Evolutionary conservation across 306 rosid genomes (phyloP).

Genomic region (Cucurbita argyrosperma): DNA sequence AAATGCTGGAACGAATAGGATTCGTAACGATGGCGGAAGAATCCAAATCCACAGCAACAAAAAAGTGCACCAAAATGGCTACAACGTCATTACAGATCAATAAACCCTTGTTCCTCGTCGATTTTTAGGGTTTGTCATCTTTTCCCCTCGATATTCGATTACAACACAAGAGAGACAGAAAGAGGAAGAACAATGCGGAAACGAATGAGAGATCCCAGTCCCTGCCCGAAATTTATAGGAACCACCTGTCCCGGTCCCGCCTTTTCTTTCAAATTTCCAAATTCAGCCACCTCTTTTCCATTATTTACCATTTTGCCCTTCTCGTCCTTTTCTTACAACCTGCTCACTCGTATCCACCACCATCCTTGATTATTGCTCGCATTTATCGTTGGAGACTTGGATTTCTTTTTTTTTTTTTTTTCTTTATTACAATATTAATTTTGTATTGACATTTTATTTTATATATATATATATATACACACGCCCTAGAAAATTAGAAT

Average conservation of each 20-base stretch:
- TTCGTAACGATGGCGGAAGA: neutral
- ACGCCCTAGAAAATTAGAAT: too few relatives aligned
- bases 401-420: neutral
- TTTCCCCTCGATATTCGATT: neutral
- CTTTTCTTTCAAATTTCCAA: neutral
- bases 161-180: neutral
- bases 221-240: neutral
- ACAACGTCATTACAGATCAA: neutral
- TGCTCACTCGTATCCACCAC: neutral
- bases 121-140: neutral
- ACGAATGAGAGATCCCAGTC: neutral
- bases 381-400: neutral
- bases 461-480: too few relatives aligned
- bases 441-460: too few relatives aligned
- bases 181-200: neutral
- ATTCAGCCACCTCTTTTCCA: neutral
- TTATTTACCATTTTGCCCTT: neutral
- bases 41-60: neutral
- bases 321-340: neutral
- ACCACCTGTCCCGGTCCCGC: constrained; percentile 7
- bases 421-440: too few relatives aligned
- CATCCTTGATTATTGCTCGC: neutral
- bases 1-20: neutral
- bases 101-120: neutral
- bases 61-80: neutral